Percentiles rank a stretch among this genome's conserved stretches.
phyloP scores from a whole-genome alignment of 768 basidiomycete species.

The Leccinellum rugosiceps region DNA sequence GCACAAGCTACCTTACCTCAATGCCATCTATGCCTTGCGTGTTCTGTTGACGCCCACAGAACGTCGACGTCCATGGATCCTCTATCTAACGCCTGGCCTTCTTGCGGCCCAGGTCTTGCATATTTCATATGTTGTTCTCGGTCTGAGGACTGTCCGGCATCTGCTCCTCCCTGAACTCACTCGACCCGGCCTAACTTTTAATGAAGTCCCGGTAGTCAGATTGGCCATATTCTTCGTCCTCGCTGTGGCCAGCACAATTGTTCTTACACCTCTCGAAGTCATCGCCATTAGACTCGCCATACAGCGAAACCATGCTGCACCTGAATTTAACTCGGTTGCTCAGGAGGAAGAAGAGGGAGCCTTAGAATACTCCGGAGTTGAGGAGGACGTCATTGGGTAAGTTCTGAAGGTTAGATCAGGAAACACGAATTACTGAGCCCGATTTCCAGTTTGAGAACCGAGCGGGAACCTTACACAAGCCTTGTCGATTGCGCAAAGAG shows the following conservation, averaged over 20 bases:
- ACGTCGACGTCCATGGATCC: constrained; percentile 70
- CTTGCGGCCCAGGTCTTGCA: constrained; percentile 43
- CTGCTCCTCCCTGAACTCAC: constrained; percentile 57
- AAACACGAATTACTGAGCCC: background rate
- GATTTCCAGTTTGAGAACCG: constrained; percentile 57
- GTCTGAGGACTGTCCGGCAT: constrained; percentile 41
- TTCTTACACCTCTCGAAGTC: constrained; percentile 78
- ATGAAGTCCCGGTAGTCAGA: constrained; percentile 44
- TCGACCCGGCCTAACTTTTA: constrained; percentile 30
- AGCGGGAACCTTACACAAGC: constrained; percentile 76
- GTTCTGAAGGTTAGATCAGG: constrained; percentile 16
- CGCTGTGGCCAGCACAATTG: constrained; percentile 49
- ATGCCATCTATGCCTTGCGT: constrained; percentile 56
- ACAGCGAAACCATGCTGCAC: constrained; percentile 77
- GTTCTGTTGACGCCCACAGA: constrained; percentile 80
- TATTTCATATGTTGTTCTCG: constrained; percentile 43
- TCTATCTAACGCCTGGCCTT: constrained; percentile 77
- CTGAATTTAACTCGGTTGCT: constrained; percentile 69
- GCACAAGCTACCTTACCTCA: constrained; percentile 65
- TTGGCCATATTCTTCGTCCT: constrained; percentile 56
- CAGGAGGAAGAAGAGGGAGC: constrained; percentile 69
- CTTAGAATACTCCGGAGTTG: constrained; percentile 60
- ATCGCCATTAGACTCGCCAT: constrained; percentile 76
- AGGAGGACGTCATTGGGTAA: constrained; percentile 86
- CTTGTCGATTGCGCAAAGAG: constrained; percentile 72